Conservation (phyloP, 1,139 yeast species). For the Pichia inconspicua region DNA sequence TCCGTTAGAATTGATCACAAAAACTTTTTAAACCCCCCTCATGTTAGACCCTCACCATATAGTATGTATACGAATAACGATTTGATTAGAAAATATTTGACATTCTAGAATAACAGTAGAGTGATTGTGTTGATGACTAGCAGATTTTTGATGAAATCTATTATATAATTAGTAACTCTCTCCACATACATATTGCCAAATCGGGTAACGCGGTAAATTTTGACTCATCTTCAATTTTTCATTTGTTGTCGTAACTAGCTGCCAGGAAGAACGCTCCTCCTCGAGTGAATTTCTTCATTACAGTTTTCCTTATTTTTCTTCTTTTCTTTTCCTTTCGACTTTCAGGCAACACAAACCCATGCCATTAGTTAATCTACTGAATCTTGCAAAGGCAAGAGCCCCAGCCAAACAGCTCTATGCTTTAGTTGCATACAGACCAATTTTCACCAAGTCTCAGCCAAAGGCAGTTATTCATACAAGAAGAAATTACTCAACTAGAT, state of each 20-base stretch:
- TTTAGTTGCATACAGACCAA: slow-evolving; percentile 10
- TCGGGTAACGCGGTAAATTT: slow-evolving; percentile 14
- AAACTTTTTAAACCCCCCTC: too few relatives aligned
- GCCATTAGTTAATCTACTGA: slow-evolving; percentile 12
- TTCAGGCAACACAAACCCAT: not conserved
- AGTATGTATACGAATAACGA: not conserved
- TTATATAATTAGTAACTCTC: too few relatives aligned
- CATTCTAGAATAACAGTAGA: too few relatives aligned
- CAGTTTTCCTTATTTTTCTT: not conserved
- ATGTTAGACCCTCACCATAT: not conserved
- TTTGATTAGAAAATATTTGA: not conserved
- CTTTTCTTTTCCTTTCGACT: not conserved
- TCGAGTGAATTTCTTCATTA: not conserved
- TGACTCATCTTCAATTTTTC: slow-evolving; percentile 12
- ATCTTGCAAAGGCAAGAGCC: slow-evolving; percentile 3
- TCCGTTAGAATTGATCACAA: too few relatives aligned
- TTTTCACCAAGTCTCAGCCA: not conserved
- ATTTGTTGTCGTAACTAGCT: not conserved
- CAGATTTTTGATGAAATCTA: too few relatives aligned
- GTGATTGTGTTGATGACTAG: too few relatives aligned
- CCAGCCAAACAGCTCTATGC: slow-evolving; percentile 8
- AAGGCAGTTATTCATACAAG: not conserved
- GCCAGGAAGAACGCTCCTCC: not conserved
- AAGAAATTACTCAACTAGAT: slow-evolving; percentile 55
- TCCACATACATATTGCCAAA: slow-evolving; percentile 5